Evolutionary conservation across 805 yeast species (phyloP).

Genomic region (Lipomyces lipofer): DNA sequence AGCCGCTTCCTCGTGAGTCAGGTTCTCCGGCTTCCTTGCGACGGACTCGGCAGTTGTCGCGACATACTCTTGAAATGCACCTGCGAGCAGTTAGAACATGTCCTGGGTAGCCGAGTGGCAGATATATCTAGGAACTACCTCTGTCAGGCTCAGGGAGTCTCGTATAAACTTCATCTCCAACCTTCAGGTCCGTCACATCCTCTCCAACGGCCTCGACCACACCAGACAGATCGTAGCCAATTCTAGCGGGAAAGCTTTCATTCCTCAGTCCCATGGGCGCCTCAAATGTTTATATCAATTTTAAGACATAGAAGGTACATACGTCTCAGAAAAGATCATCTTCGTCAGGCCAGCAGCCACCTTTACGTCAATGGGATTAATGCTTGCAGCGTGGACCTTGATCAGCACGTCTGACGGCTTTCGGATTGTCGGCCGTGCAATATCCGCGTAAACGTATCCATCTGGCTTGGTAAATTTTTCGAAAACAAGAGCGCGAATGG

Average conservation of each 20-base stretch:
- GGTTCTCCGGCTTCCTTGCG: slow-evolving; percentile 24
- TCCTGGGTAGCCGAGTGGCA: background rate
- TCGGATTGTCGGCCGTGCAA: slow-evolving; percentile 30
- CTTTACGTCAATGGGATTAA: slow-evolving; percentile 32
- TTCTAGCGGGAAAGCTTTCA: slow-evolving; percentile 21
- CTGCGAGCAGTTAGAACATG: background rate
- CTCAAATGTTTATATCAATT: too few relatives aligned
- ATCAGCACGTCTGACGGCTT: slow-evolving; percentile 22
- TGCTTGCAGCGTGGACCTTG: slow-evolving; percentile 24
- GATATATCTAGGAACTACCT: background rate
- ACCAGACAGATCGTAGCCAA: slow-evolving; percentile 34
- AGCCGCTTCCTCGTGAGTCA: slow-evolving; percentile 31
- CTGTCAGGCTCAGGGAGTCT: slow-evolving; percentile 9
- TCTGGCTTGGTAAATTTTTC: slow-evolving; percentile 13
- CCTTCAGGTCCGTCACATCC: slow-evolving; percentile 22
- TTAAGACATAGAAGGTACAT: too few relatives aligned
- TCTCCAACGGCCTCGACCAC: slow-evolving; percentile 30
- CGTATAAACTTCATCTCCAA: slow-evolving; percentile 30
- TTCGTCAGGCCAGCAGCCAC: slow-evolving; percentile 20
- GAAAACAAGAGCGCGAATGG: slow-evolving; percentile 13
- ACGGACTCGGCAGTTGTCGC: slow-evolving; percentile 10
- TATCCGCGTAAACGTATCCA: slow-evolving; percentile 7
- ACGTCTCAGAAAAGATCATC: slow-evolving; percentile 12
- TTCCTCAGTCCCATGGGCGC: too few relatives aligned
- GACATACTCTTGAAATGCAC: slow-evolving; percentile 29